These are phyloP conservation scores for Breviolum minutum DNA, from an alignment of 73 alveolate genomes.

Conservation along the genomic window DNA sequence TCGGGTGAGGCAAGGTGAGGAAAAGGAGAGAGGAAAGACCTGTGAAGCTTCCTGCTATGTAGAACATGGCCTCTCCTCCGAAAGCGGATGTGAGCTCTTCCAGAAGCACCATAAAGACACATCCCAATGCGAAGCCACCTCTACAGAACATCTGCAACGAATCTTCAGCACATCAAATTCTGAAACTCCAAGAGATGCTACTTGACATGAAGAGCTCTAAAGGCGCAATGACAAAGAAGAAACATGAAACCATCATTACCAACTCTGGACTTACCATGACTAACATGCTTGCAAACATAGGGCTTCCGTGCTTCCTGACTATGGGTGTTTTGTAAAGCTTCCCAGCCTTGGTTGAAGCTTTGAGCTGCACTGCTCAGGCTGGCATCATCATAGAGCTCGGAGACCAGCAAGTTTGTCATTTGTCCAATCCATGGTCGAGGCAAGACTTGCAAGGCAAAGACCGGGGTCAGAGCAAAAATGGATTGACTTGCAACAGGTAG, in stretches of 20 bases:
- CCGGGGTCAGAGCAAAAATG: background rate
- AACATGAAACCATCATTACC: too few relatives aligned
- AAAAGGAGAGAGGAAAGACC: slow-evolving; percentile 70
- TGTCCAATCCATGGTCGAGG: slow-evolving; percentile 88
- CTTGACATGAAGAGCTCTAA: too few relatives aligned
- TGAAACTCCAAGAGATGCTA: too few relatives aligned
- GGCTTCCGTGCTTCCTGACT: background rate
- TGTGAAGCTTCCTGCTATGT: slow-evolving; percentile 72
- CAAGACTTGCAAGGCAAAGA: slow-evolving; percentile 54
- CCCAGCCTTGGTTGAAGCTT: slow-evolving; percentile 73
- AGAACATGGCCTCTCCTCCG: slow-evolving; percentile 52
- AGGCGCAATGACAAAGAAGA: too few relatives aligned
- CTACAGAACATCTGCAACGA: too few relatives aligned
- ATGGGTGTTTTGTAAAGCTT: background rate
- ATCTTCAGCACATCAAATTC: too few relatives aligned
- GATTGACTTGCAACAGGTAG: slow-evolving; percentile 30
- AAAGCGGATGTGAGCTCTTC: slow-evolving; percentile 55
- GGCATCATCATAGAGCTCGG: slow-evolving; percentile 67
- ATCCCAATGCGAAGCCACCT: slow-evolving; percentile 88
- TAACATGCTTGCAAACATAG: background rate
- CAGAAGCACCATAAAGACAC: slow-evolving; percentile 62
- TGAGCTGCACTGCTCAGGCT: slow-evolving; percentile 77
- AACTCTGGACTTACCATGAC: too few relatives aligned
- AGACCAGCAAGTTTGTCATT: slow-evolving; percentile 76
- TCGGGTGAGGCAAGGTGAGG: slow-evolving; percentile 3